phyloP scores from a whole-genome alignment of 1,284 basidiomycete species.

The Papiliotrema fonsecae region DNA sequence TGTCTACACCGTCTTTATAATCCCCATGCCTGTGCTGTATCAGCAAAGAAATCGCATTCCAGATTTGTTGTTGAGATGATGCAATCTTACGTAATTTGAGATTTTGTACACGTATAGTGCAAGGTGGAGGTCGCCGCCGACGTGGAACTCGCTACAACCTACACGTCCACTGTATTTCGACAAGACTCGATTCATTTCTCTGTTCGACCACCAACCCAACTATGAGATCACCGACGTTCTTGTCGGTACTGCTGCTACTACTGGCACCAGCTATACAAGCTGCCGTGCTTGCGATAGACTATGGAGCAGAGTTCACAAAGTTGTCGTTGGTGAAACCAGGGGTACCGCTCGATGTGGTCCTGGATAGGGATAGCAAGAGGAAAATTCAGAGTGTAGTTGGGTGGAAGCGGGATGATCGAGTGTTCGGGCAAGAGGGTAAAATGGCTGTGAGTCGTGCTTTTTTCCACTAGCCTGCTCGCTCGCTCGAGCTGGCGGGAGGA shows the following conservation, averaged over 20 bases:
- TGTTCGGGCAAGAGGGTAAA: conserved; percentile 83
- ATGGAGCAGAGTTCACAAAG: conserved; percentile 94
- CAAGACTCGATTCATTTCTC: not conserved
- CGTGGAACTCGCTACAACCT: not conserved
- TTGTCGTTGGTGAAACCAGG: conserved; percentile 95
- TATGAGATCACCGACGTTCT: conserved; percentile 19
- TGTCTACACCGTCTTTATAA: too few species aligned
- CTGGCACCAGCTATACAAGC: conserved; percentile 40
- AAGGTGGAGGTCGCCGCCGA: not conserved
- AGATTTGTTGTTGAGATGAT: too few species aligned
- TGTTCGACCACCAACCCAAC: not conserved
- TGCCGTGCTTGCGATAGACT: conserved; percentile 82
- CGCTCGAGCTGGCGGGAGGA: not conserved
- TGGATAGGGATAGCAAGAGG: conserved; percentile 94
- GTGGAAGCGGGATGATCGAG: conserved; percentile 80
- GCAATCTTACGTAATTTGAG: not conserved
- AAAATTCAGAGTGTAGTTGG: conserved; percentile 86
- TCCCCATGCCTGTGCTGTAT: too few species aligned
- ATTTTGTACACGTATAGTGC: not conserved
- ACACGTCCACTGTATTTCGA: not conserved
- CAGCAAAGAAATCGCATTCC: too few species aligned
- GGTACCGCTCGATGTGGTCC: conserved; percentile 88
- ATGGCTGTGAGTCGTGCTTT: conserved; percentile 64
- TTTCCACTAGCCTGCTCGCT: not conserved
- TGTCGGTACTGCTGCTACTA: conserved; percentile 31